A percentile compares a stretch with the other conserved stretches of the same genome.
phyloP scores from a whole-genome alignment of 108 stramenopile species.

The Craspedostauros australis region DNA sequence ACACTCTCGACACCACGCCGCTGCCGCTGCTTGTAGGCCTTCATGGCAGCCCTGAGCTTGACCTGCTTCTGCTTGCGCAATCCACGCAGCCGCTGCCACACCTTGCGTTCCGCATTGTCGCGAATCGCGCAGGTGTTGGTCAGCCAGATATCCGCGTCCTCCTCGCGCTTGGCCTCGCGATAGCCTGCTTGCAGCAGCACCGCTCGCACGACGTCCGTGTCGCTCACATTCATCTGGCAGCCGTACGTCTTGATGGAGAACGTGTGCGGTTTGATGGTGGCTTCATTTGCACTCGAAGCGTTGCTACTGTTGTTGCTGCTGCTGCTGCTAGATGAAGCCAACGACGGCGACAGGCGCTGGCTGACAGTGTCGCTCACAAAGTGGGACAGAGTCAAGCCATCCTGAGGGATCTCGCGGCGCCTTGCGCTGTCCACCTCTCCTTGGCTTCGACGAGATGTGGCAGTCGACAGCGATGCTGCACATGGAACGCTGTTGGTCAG shows the following conservation, averaged over 20 bases:
- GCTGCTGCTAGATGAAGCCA: neutral
- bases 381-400: conserved; percentile 6
- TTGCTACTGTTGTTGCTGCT: neutral
- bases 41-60: conserved; percentile 6
- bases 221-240: conserved; percentile 98
- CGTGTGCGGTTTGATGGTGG: conserved; percentile 4
- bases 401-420: conserved; percentile 7
- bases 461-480: no score
- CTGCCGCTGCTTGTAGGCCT: conserved; percentile 6
- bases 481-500: no score
- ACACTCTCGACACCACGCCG: no score
- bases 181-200: conserved; percentile 51
- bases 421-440: no score
- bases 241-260: conserved; percentile 98
- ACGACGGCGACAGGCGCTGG: neutral
- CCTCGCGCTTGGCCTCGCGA: conserved; percentile 21
- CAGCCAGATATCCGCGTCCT: conserved; percentile 72
- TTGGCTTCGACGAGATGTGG: no score
- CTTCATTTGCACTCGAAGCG: neutral
- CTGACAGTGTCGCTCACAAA: neutral
- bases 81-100: conserved; percentile 82
- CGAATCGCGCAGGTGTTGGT: conserved; percentile 99
- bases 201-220: conserved; percentile 90
- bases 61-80: conserved; percentile 34
- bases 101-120: conserved; percentile 96